phyloP scores from a whole-genome alignment of 441 rosid genomes.

The Hura crepitans region DNA sequence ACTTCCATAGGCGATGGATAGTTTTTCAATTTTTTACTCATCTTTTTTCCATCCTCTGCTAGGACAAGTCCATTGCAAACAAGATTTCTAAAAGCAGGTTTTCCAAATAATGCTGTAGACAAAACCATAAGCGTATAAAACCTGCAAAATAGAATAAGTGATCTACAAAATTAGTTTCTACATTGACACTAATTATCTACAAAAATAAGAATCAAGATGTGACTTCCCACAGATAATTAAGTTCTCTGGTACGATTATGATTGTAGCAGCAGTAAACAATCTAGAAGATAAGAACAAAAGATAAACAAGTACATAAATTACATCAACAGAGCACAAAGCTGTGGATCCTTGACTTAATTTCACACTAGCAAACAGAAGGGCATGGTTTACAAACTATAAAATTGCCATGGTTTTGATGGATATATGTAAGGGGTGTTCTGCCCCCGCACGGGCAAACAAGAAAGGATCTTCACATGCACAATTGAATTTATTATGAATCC shows the following conservation, averaged over 20 bases:
- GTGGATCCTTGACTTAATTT: background rate
- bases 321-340: background rate
- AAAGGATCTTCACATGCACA: background rate
- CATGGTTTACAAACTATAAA: background rate
- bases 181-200: background rate
- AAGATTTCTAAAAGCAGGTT: slow-evolving; percentile 88
- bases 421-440: too few relatives aligned
- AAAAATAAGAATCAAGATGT: background rate
- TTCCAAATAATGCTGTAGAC: slow-evolving; percentile 90
- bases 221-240: background rate
- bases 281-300: background rate
- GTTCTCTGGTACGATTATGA: background rate
- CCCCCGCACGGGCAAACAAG: too few relatives aligned
- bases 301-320: background rate
- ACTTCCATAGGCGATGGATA: slow-evolving; percentile 91
- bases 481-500: background rate
- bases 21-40: slow-evolving; percentile 85
- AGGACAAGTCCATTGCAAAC: slow-evolving; percentile 97
- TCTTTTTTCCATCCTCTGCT: slow-evolving; percentile 98
- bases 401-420: background rate
- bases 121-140: slow-evolving; percentile 97
- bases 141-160: slow-evolving; percentile 41
- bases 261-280: background rate
- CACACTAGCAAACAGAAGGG: background rate
- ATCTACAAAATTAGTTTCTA: slow-evolving; percentile 9